A percentile compares a stretch with the other conserved stretches of the same genome.
phyloP scores from a whole-genome alignment of 1,284 basidiomycete genomes.

The Austropuccinia psidii region DNA sequence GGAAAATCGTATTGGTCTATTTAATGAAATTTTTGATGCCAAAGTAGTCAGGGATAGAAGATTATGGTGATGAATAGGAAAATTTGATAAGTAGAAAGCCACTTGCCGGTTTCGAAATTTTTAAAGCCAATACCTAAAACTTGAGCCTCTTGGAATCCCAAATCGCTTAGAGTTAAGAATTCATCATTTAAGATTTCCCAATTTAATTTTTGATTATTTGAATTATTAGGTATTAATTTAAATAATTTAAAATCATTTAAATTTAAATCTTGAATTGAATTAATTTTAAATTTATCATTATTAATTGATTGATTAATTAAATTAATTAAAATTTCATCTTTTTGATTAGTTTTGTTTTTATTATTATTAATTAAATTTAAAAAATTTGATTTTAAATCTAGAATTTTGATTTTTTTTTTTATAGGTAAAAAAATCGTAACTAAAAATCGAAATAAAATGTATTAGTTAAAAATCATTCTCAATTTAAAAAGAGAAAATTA shows the following conservation, averaged over 20 bases:
- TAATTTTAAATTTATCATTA: too few relatives aligned
- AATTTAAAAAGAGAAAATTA: too few relatives aligned
- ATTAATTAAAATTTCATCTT: not conserved
- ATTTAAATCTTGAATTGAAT: too few relatives aligned
- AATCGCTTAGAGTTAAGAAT: not conserved
- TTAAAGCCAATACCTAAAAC: slow-evolving; percentile 13
- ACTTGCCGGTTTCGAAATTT: not conserved
- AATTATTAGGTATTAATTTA: not conserved
- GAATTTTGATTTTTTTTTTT: not conserved
- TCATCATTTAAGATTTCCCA: not conserved
- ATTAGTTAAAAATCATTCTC: too few relatives aligned
- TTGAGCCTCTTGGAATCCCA: slow-evolving; percentile 3
- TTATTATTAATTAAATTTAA: not conserved
- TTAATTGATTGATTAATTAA: not conserved
- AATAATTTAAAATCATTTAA: not conserved
- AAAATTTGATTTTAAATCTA: not conserved
- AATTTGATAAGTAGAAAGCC: not conserved
- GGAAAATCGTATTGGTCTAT: too few relatives aligned
- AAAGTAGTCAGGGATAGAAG: not conserved
- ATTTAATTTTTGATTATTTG: not conserved
- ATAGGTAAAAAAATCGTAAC: not conserved
- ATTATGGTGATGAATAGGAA: not conserved
- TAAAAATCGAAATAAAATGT: too few relatives aligned
- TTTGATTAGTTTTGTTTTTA: not conserved
- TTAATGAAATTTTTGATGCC: too few relatives aligned